Base-by-base conservation (phyloP, 805 yeast species). In the Starmerella bombi region DNA sequence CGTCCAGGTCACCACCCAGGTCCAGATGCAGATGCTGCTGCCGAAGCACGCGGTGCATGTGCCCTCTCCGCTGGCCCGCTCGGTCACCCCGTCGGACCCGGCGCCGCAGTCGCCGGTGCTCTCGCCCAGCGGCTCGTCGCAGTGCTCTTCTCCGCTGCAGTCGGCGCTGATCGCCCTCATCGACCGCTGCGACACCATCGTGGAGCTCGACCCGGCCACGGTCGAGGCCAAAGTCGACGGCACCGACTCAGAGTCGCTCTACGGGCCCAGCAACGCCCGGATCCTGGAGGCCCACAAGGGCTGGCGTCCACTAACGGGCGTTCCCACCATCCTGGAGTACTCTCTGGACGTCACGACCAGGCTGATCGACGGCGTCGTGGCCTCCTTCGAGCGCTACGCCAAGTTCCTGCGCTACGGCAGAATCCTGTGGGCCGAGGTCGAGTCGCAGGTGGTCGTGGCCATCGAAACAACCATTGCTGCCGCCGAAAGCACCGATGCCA, bases 41-140 rank as follows among this genome's bases (percentile, higher is more conserved):
- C 39, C 43, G 8, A 44, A 41, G 40, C 49, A 49, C 18, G 50
- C 54, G 3, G 56, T 51, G 8, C 45, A 49, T 10, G 50, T 50
- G 2, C 51, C 56, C 5, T 50, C 55, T 10, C 57, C 57, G 4
- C 35, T 52, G 29, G 55, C 54, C 14, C 28, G 48, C 15, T 28
- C 50, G n/a, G 38, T 32, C 14, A 19, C 33, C 12, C 31, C 31
- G 17, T 23, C 27, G 10, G 10, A 23, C 10, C 12, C 27, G 12
- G 27, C 12, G 27, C 10, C 12, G 7, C 27, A 23, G 27, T 7
- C 7, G 17, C 8, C 17, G n/a, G 17, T 7, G 7, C 6, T 12
- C 8, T 28, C 31, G 17, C 31, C 31, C 8, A 15, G 7, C 14
- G 7, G 15, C 7, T 10, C 17, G n/a, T 7, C n/a, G 15, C 31